Percentiles rank a stretch among this genome's conserved stretches.
phyloP scores from a whole-genome alignment of 768 basidiomycete genomes.

The Rhizopogon salebrosus region DNA sequence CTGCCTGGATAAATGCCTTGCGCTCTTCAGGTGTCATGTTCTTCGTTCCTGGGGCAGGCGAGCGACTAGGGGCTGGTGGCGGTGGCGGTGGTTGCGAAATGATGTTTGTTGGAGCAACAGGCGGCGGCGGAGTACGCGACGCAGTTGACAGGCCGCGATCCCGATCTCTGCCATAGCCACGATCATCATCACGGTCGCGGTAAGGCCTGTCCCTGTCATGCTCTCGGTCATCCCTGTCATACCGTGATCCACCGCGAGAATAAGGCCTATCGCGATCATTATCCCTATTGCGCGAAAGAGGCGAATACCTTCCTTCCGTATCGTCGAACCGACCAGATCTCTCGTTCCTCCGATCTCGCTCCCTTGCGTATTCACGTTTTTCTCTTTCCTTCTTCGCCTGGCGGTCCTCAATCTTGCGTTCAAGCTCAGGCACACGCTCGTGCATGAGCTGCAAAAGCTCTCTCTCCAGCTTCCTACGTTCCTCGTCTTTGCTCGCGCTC shows the following conservation, averaged over 20 bases:
- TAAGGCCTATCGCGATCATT: conserved; percentile 50
- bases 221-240: conserved; percentile 34
- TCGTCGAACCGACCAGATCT: conserved; percentile 67
- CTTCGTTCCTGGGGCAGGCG: conserved; percentile 58
- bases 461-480: conserved; percentile 80
- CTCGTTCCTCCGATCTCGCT: conserved; percentile 82
- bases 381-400: conserved; percentile 76
- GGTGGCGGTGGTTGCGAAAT: conserved; percentile 42
- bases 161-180: conserved; percentile 28
- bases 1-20: conserved; percentile 65
- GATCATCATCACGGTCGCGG: conserved; percentile 29
- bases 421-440: conserved; percentile 86
- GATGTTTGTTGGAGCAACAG: conserved; percentile 37
- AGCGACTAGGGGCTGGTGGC: conserved; percentile 47
- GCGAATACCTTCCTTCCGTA: conserved; percentile 27
- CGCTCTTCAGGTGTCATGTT: conserved; percentile 85
- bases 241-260: conserved; percentile 36
- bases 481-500: conserved; percentile 72
- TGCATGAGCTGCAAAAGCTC: conserved; percentile 85
- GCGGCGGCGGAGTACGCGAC: conserved; percentile 40
- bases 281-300: conserved; percentile 28
- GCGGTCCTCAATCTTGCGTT: conserved; percentile 73
- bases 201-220: conserved; percentile 25
- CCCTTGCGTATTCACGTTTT: conserved; percentile 70
- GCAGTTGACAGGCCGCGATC: conserved; percentile 32